Evolutionary conservation across 345 rosid genomes (phyloP).

Genomic region (Brassica nigra): DNA sequence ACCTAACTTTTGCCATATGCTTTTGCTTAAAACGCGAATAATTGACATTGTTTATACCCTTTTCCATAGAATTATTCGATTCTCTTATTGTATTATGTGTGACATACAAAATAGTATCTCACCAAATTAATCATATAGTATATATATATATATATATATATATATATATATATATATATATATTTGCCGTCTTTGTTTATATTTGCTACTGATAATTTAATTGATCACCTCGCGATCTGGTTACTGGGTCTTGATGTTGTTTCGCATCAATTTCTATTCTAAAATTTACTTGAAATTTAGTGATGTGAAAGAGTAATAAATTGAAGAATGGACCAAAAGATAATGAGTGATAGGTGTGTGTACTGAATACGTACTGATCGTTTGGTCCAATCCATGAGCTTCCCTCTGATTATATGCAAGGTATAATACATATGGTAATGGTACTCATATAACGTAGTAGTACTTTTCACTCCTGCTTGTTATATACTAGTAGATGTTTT

Average conservation of each 20-base stretch:
- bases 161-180: not conserved
- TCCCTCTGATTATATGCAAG: not conserved
- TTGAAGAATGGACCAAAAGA: constrained; percentile 18
- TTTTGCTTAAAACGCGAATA: constrained; percentile 28
- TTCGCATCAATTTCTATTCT: not conserved
- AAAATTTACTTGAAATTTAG: not conserved
- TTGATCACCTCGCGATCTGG: not conserved
- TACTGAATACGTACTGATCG: not conserved
- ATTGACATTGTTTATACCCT: not conserved
- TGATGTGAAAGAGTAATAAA: constrained; percentile 20
- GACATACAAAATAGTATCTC: constrained; percentile 16
- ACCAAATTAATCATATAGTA: not conserved
- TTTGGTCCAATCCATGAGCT: constrained; percentile 25
- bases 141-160: not conserved
- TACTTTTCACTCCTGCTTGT: not conserved
- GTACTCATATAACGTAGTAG: not conserved
- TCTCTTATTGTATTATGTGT: constrained; percentile 13
- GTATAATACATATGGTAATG: not conserved
- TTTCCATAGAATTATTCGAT: constrained; percentile 35
- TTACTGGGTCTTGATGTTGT: not conserved
- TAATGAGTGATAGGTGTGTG: constrained; percentile 9
- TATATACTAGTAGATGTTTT: not conserved
- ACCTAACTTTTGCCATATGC: constrained; percentile 38
- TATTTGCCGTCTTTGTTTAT: constrained; percentile 1
- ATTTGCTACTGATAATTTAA: not conserved